phyloP scores from a whole-genome alignment of 2,329 filamentous ascomycete species.

The Nemania bipapillata region DNA sequence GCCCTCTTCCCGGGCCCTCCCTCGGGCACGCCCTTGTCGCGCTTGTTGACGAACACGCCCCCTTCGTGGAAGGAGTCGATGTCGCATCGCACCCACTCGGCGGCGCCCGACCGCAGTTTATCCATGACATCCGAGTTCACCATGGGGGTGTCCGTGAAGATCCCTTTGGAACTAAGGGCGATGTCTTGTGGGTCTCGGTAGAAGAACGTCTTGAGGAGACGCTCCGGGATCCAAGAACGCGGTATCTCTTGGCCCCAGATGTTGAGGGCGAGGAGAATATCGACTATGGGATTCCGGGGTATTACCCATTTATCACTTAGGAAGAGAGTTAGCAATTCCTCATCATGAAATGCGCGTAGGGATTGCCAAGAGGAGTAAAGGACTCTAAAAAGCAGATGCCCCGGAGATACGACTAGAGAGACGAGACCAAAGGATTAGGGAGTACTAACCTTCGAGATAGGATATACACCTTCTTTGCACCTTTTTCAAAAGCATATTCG shows the following conservation, averaged over 20 bases:
- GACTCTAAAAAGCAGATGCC: not conserved
- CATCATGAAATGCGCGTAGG: not conserved
- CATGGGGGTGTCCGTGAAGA: constrained; percentile 89
- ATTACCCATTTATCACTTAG: constrained; percentile 86
- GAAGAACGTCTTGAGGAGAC: constrained; percentile 79
- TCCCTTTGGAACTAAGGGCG: constrained; percentile 73
- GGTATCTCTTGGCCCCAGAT: constrained; percentile 80
- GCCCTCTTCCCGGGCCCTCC: constrained; percentile 76
- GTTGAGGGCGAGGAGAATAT: constrained; percentile 79
- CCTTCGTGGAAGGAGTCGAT: constrained; percentile 72
- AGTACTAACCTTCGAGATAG: constrained; percentile 64
- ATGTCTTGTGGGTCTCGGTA: constrained; percentile 83
- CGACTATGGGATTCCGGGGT: constrained; percentile 79
- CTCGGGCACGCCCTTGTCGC: constrained; percentile 76
- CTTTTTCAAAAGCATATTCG: constrained; percentile 76
- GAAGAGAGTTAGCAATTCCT: not conserved
- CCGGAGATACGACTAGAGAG: not conserved
- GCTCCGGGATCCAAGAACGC: constrained; percentile 81
- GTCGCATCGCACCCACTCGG: constrained; percentile 84
- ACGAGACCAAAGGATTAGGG: not conserved
- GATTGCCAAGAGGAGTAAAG: not conserved
- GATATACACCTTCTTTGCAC: constrained; percentile 75
- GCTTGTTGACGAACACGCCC: constrained; percentile 77
- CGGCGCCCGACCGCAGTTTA: constrained; percentile 75
- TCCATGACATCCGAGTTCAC: constrained; percentile 84